A percentile compares a stretch with the other conserved stretches of the same genome.
phyloP scores from a whole-genome alignment of 345 rosid genomes.

The Lepidium africanum region DNA sequence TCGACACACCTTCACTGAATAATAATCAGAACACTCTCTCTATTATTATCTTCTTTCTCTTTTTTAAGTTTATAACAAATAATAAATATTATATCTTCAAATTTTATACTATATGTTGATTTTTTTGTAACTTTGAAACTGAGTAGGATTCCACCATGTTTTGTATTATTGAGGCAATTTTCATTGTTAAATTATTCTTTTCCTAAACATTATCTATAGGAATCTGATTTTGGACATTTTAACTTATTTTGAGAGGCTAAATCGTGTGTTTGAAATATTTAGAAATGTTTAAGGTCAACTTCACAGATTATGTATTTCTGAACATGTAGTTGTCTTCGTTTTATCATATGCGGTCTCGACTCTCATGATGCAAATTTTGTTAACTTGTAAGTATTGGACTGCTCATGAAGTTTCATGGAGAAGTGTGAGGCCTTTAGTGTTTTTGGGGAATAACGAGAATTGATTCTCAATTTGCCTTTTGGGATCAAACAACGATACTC shows the following conservation, averaged over 20 bases:
- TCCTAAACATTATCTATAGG: no score
- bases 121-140: background rate
- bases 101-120: background rate
- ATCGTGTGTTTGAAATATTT: background rate
- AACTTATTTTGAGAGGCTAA: background rate
- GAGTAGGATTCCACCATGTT: slow-evolving; percentile 13
- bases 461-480: background rate
- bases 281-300: background rate
- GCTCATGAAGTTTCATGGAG: background rate
- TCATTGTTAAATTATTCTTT: background rate
- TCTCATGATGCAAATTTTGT: background rate
- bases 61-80: no score
- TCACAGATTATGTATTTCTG: background rate
- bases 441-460: background rate
- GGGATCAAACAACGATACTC: slow-evolving; percentile 21
- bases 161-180: slow-evolving; percentile 1
- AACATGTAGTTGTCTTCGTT: background rate
- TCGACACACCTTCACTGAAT: no score
- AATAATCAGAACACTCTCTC: no score
- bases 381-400: background rate
- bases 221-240: background rate
- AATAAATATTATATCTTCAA: no score
- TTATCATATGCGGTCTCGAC: background rate
- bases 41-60: no score
- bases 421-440: background rate